phyloP scores from a whole-genome alignment of 345 rosid genomes.

The Eucalyptus erythrocorys region DNA sequence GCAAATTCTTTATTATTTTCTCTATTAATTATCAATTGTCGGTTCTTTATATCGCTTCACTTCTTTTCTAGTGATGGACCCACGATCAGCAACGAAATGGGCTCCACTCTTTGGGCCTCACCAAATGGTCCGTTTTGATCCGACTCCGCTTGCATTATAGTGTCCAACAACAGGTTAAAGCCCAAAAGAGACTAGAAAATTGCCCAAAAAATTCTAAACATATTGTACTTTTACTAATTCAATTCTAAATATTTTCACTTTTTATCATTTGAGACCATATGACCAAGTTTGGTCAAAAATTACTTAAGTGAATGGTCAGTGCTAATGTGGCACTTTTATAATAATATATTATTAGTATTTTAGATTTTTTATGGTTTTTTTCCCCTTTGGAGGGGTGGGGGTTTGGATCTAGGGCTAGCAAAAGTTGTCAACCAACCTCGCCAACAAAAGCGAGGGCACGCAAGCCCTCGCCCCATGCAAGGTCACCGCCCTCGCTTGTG shows the following conservation, averaged over 20 bases:
- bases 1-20: not conserved
- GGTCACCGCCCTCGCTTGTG: no score
- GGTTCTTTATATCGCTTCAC: not conserved
- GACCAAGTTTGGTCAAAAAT: no score
- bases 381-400: rapidly evolving
- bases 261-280: no score
- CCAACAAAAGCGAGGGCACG: no score
- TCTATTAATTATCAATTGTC: not conserved
- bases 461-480: no score
- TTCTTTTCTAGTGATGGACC: not conserved
- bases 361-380: no score
- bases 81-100: not conserved
- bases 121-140: not conserved
- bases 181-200: not conserved
- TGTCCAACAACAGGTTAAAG: not conserved
- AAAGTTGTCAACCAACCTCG: no score
- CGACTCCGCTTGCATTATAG: not conserved
- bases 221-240: no score
- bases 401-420: no score
- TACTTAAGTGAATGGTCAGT: rapidly evolving
- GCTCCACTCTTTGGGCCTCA: not conserved
- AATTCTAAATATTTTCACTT: no score
- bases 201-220: rapidly evolving
- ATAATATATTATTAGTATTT: no score
- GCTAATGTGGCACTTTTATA: no score